Evolutionary conservation across 2,329 filamentous ascomycete genomes (phyloP).

Genomic region (Colletotrichum godetiae): DNA sequence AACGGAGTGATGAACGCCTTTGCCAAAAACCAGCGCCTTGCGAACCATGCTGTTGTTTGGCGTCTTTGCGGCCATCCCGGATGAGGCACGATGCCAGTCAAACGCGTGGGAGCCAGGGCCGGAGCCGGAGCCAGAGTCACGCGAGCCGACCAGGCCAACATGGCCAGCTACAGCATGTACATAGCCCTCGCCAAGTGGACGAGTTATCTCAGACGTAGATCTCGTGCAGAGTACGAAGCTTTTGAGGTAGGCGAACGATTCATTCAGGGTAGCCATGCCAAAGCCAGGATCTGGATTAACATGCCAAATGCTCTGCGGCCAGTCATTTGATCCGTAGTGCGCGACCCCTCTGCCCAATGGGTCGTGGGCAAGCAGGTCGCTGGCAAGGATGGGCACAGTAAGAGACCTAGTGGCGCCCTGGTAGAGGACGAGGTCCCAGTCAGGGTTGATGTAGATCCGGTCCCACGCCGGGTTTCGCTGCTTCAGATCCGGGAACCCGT

Average conservation of each 20-base stretch:
- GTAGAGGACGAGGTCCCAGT: constrained; percentile 39
- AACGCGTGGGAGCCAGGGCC: not conserved
- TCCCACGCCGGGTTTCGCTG: constrained; percentile 36
- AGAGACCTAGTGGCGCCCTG: constrained; percentile 17
- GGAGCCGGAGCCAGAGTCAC: not conserved
- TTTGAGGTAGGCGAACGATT: constrained; percentile 23
- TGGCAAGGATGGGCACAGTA: constrained; percentile 35
- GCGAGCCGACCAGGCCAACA: constrained; percentile 22
- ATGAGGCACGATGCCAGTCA: constrained; percentile 18
- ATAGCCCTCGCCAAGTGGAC: constrained; percentile 26
- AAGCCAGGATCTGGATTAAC: constrained; percentile 27
- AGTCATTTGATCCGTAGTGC: constrained; percentile 35
- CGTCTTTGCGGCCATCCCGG: constrained; percentile 4
- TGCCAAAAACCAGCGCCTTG: constrained; percentile 7
- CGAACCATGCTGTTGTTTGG: constrained; percentile 29
- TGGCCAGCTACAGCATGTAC: constrained; percentile 22
- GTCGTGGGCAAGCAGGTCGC: constrained; percentile 36
- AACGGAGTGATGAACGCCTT: constrained; percentile 7
- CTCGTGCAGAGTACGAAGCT: constrained; percentile 26
- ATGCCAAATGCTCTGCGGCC: constrained; percentile 29
- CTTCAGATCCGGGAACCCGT: constrained; percentile 22
- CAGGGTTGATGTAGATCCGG: constrained; percentile 37
- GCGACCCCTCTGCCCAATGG: constrained; percentile 26
- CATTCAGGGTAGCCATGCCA: constrained; percentile 32
- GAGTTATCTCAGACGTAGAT: constrained; percentile 19